These are phyloP conservation scores for Cladosporium sp. DNA, from an alignment of 2,329 filamentous ascomycete species.

Conservation along the genomic window DNA sequence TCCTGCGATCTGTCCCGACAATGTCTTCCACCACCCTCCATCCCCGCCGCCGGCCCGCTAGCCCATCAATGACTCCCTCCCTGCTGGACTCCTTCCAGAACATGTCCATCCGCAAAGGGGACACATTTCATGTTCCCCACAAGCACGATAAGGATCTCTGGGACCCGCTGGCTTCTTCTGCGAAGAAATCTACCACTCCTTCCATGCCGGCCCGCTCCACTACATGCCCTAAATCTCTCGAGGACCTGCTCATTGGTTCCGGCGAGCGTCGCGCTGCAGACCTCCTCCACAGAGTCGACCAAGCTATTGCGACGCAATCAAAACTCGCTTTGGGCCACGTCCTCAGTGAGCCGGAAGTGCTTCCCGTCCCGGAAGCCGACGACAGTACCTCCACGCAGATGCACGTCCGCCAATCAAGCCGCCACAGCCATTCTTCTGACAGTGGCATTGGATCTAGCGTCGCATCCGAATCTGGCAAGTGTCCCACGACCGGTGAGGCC, in stretches of 20 bases:
- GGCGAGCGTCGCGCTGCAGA: constrained; percentile 40
- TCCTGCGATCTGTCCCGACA: background rate
- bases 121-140: constrained; percentile 43
- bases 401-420: constrained; percentile 51
- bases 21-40: constrained; percentile 28
- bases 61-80: constrained; percentile 31
- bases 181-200: constrained; percentile 20
- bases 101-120: constrained; percentile 43
- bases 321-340: constrained; percentile 32
- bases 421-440: constrained; percentile 67
- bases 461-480: constrained; percentile 24
- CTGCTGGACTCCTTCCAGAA: constrained; percentile 32
- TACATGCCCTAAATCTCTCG: constrained; percentile 43
- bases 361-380: constrained; percentile 42
- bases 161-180: constrained; percentile 28
- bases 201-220: constrained; percentile 43
- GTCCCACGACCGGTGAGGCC: constrained; percentile 11
- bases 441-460: constrained; percentile 84
- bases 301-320: constrained; percentile 34
- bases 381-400: constrained; percentile 30
- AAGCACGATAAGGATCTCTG: constrained; percentile 36
- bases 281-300: constrained; percentile 40
- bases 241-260: constrained; percentile 42
- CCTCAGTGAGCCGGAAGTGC: constrained; percentile 43
- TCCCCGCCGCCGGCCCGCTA: constrained; percentile 41